A percentile compares a stretch with the other conserved stretches of the same genome.
Evolutionary conservation across 1,284 basidiomycete genomes (phyloP).

Genomic region (Coniferiporia weirii): DNA sequence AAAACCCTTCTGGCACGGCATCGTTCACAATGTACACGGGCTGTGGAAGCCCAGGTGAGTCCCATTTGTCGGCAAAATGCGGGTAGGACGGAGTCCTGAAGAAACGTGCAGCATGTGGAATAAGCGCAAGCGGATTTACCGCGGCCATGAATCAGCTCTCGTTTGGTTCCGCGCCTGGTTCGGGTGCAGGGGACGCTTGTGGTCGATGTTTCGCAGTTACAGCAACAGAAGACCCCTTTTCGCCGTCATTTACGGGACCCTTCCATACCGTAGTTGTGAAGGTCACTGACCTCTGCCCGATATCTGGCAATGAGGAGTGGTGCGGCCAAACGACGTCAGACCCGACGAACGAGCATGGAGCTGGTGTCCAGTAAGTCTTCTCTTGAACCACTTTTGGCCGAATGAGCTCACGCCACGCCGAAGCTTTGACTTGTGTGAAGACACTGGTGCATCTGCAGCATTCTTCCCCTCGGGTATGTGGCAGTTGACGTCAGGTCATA

Average conservation of each 20-base stretch:
- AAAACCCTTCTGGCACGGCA: slow-evolving; percentile 43
- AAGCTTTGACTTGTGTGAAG: slow-evolving; percentile 58
- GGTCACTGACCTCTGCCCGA: slow-evolving; percentile 48
- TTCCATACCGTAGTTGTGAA: slow-evolving; percentile 54
- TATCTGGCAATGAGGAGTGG: slow-evolving; percentile 46
- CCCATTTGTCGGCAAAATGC: not conserved
- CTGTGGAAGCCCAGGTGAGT: slow-evolving; percentile 40
- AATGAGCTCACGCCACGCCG: not conserved
- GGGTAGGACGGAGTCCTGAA: not conserved
- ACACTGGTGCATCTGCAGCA: slow-evolving; percentile 44
- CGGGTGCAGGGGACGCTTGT: slow-evolving; percentile 54
- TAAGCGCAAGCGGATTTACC: slow-evolving; percentile 43
- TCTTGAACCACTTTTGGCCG: not conserved
- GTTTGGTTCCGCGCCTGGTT: slow-evolving; percentile 45
- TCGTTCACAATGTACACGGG: slow-evolving; percentile 54
- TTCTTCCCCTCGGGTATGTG: slow-evolving; percentile 49
- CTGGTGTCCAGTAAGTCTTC: slow-evolving; percentile 43
- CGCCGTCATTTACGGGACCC: slow-evolving; percentile 44
- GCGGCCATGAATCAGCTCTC: slow-evolving; percentile 53
- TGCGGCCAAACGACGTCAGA: slow-evolving; percentile 45
- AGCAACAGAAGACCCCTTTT: slow-evolving; percentile 47
- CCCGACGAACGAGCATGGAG: slow-evolving; percentile 38
- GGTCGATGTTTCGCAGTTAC: slow-evolving; percentile 53
- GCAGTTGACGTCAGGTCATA: not conserved
- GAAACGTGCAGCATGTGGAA: slow-evolving; percentile 43